These are phyloP conservation scores for Hibiscus tridactylites DNA, from an alignment of 345 rosid genomes.

Conservation along the genomic window DNA sequence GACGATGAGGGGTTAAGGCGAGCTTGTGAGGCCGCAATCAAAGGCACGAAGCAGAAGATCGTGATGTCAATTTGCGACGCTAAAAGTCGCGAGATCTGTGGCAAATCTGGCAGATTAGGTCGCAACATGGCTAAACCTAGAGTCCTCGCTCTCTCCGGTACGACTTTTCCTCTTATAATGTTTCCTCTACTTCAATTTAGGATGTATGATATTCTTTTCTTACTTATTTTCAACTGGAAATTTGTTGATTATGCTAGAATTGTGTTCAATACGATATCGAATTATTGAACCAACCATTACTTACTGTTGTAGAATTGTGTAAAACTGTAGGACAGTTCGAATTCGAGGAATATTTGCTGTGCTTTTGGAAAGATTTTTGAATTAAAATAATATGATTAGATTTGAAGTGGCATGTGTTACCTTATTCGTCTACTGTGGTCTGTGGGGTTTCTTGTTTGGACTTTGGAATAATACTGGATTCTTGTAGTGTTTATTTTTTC, in stretches of 20 bases:
- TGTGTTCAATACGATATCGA: background rate
- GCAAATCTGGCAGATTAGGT: slow-evolving; percentile 82
- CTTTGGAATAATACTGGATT: background rate
- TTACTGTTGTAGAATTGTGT: background rate
- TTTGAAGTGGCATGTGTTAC: background rate
- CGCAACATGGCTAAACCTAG: slow-evolving; percentile 97
- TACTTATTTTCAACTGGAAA: background rate
- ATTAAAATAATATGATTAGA: background rate
- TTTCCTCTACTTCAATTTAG: slow-evolving; percentile 5
- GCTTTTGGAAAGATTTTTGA: background rate
- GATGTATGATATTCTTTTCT: background rate
- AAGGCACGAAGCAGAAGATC: slow-evolving; percentile 82
- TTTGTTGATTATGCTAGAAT: slow-evolving; percentile 1
- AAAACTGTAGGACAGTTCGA: background rate
- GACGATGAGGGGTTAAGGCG: slow-evolving; percentile 88
- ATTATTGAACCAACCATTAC: background rate
- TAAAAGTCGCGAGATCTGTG: slow-evolving; percentile 93
- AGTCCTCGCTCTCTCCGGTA: slow-evolving; percentile 86
- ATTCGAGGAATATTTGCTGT: background rate
- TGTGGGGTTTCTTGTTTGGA: background rate
- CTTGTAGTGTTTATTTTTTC: background rate
- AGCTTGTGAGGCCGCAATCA: slow-evolving; percentile 91
- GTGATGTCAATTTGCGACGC: slow-evolving; percentile 91
- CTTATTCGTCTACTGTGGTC: background rate
- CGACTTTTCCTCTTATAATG: background rate